Conservation (phyloP, 2,329 filamentous ascomycete genomes). For the Orbilia blumenaviensis region DNA sequence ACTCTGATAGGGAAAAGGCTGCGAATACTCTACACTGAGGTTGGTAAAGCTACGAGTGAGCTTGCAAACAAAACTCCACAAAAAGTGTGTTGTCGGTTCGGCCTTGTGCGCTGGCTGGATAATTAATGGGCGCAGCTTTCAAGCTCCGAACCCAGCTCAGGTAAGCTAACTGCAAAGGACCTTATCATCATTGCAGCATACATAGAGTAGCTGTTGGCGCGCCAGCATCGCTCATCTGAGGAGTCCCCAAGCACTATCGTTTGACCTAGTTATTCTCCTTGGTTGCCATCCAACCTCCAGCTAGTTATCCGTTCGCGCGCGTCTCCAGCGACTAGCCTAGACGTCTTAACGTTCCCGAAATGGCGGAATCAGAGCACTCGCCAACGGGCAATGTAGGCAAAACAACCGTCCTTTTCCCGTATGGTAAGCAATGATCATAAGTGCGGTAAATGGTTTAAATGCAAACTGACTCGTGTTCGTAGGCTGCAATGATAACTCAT, state of each 20-base stretch:
- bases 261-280: too few species aligned
- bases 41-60: too few species aligned
- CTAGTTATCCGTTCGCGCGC: too few species aligned
- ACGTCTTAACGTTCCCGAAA: background rate
- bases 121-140: background rate
- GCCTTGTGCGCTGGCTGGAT: background rate
- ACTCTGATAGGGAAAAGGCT: too few species aligned
- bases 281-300: too few species aligned
- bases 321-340: too few species aligned
- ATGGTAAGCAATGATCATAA: slow-evolving; percentile 5
- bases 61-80: background rate
- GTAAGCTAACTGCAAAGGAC: background rate
- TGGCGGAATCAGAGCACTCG: background rate
- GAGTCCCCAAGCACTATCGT: too few species aligned
- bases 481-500: slow-evolving; percentile 49
- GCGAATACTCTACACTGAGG: too few species aligned
- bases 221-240: too few species aligned
- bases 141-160: background rate
- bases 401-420: slow-evolving; percentile 34
- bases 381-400: background rate
- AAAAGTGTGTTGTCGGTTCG: background rate
- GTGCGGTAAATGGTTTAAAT: background rate
- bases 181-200: background rate
- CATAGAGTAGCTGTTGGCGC: background rate
- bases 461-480: background rate